Conservation (phyloP, 2,329 filamentous ascomycete species). For the Fusarium caatingaense region DNA sequence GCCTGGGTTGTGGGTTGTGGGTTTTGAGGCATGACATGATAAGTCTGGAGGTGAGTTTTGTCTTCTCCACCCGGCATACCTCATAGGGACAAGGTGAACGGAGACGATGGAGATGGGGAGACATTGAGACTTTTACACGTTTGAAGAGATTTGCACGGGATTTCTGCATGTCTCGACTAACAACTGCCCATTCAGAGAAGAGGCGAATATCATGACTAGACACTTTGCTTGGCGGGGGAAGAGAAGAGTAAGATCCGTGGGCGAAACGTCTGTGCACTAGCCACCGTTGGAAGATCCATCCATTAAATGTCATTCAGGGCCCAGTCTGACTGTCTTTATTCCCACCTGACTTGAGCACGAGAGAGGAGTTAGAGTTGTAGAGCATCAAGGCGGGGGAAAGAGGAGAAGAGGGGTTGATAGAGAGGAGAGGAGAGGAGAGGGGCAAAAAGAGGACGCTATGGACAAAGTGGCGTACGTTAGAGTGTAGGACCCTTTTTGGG, state of each 20-base stretch:
- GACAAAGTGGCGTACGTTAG: conserved; percentile 24
- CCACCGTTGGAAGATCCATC: background rate
- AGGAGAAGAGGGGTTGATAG: conserved; percentile 18
- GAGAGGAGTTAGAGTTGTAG: conserved; percentile 20
- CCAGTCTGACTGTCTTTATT: conserved; percentile 6
- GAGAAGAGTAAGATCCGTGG: background rate
- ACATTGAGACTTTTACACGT: background rate
- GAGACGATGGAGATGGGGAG: background rate
- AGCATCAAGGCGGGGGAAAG: conserved; percentile 27
- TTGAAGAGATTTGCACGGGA: background rate
- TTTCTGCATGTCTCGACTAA: conserved; percentile 11
- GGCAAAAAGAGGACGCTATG: conserved; percentile 5
- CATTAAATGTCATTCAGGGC: conserved; percentile 1
- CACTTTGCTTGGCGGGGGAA: background rate
- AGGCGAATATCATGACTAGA: conserved; percentile 1
- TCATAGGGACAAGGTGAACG: conserved; percentile 13
- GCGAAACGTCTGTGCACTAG: background rate
- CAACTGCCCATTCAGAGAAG: background rate
- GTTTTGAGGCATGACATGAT: conserved; percentile 11
- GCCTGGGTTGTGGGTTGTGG: conserved; percentile 15
- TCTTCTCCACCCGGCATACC: conserved; percentile 14
- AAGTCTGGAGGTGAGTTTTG: conserved; percentile 10
- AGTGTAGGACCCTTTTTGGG: conserved; percentile 1
- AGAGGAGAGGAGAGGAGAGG: conserved; percentile 7
- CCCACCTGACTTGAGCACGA: conserved; percentile 21